Percentiles rank a stretch among this genome's conserved stretches.
Evolutionary conservation across 225 moss, liverwort and hornwort genomes (phyloP).

Genomic region (Physcomitrium patens): DNA sequence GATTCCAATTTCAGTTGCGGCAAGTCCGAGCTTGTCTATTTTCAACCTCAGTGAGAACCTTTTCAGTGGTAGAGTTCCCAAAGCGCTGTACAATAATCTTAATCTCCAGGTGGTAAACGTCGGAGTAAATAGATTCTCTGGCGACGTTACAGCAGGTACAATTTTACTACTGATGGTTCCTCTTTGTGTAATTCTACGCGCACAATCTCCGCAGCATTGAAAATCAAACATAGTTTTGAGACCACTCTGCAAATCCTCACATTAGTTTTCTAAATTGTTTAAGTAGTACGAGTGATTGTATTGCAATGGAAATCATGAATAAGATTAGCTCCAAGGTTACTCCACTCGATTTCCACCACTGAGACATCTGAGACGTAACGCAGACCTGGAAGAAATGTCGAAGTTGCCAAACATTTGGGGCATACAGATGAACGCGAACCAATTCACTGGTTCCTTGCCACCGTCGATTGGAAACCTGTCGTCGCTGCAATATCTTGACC

Average conservation of each 20-base stretch:
- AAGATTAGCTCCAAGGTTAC: not conserved
- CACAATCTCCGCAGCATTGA: not conserved
- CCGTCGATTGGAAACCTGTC: slow-evolving; percentile 24
- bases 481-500: slow-evolving; percentile 20
- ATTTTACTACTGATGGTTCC: not conserved
- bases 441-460: slow-evolving; percentile 20
- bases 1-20: too few relatives aligned
- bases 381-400: slow-evolving; percentile 25
- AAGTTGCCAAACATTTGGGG: slow-evolving; percentile 21
- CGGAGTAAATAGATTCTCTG: slow-evolving; percentile 5
- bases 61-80: slow-evolving; percentile 19
- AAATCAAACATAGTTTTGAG: too few relatives aligned
- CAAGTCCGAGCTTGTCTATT: too few relatives aligned
- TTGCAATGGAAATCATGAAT: too few relatives aligned
- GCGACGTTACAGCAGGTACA: slow-evolving; percentile 18
- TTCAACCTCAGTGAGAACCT: too few relatives aligned
- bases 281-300: not conserved
- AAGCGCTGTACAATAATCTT: slow-evolving; percentile 22
- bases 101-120: slow-evolving; percentile 21
- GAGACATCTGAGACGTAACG: not conserved
- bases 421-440: slow-evolving; percentile 25
- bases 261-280: not conserved
- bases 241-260: too few relatives aligned
- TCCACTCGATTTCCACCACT: too few relatives aligned
- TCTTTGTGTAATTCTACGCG: not conserved